Percentiles rank a stretch among this genome's conserved stretches.
Evolutionary conservation across 164 flowering plant species (phyloP).

Genomic region (Magnolia kwangsiensis): DNA sequence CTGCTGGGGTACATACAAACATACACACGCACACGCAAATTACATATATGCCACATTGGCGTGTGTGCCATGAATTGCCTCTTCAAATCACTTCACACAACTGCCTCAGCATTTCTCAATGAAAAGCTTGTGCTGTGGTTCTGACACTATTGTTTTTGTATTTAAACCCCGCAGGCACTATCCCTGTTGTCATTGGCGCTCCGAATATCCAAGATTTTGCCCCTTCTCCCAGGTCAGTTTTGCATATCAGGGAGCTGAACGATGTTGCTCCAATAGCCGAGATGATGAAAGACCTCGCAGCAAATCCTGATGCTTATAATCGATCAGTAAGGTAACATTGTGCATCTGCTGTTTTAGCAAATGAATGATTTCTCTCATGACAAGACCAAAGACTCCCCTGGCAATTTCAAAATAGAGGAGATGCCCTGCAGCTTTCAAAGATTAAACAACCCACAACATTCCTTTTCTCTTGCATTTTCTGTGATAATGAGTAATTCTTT

Average conservation of each 20-base stretch:
- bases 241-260: slow-evolving; percentile 64
- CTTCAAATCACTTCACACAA: too few species aligned
- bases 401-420: too few species aligned
- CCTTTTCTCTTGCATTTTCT: too few species aligned
- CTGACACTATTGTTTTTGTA: neutral
- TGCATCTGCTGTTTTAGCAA: neutral
- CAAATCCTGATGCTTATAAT: slow-evolving; percentile 63
- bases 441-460: too few species aligned
- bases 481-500: too few species aligned
- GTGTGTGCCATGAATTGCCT: too few species aligned
- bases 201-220: slow-evolving; percentile 93
- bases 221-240: slow-evolving; percentile 61
- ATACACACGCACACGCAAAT: too few species aligned
- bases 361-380: neutral
- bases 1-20: too few species aligned
- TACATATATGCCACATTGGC: too few species aligned
- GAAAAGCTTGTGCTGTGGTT: neutral
- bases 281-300: slow-evolving; percentile 48
- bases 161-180: slow-evolving; percentile 41
- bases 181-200: slow-evolving; percentile 95
- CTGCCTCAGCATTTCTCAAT: neutral
- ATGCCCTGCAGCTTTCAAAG: too few species aligned
- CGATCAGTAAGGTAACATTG: slow-evolving; percentile 53
- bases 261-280: slow-evolving; percentile 41
- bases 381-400: too few species aligned